phyloP scores from a whole-genome alignment of 192 early-diverging fungal species.

The Diversispora eburnea region DNA sequence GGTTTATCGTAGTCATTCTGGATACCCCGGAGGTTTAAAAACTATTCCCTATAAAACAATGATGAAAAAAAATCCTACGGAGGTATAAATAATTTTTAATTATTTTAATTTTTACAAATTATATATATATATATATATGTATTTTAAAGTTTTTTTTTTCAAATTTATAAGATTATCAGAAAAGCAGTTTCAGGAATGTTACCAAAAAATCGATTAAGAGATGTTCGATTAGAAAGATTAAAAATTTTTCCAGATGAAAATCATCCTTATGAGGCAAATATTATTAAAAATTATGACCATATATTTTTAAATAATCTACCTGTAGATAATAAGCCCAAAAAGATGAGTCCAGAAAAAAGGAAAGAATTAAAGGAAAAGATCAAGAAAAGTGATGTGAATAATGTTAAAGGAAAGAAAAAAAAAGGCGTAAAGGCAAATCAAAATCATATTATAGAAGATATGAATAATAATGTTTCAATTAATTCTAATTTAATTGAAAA shows the following conservation, averaged over 20 bases:
- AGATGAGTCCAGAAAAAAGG: not conserved
- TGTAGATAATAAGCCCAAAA: not conserved
- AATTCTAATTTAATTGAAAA: no score
- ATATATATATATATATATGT: not conserved
- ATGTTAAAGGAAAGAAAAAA: no score
- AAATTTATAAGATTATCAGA: slow-evolving; percentile 55
- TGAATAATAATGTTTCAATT: no score
- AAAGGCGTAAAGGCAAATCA: no score
- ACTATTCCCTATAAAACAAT: slow-evolving; percentile 71
- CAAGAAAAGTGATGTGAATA: no score
- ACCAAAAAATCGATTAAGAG: slow-evolving; percentile 88
- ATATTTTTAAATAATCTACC: not conserved
- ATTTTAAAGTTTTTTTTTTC: not conserved
- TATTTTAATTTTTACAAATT: not conserved
- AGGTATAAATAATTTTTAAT: slow-evolving; percentile 36
- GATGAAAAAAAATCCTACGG: slow-evolving; percentile 71
- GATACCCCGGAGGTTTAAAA: slow-evolving; percentile 83
- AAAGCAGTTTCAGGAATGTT: slow-evolving; percentile 94
- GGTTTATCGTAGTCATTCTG: slow-evolving; percentile 81
- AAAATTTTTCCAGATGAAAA: slow-evolving; percentile 79
- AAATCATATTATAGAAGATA: no score
- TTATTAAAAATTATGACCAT: slow-evolving; percentile 71
- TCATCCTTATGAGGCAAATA: slow-evolving; percentile 85
- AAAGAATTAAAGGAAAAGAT: not conserved
- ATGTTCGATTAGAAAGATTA: slow-evolving; percentile 70